Percentiles rank a stretch among this genome's conserved stretches.
Evolutionary conservation across 2,329 filamentous ascomycete species (phyloP).

Genomic region (Chaetomium olivaceum): DNA sequence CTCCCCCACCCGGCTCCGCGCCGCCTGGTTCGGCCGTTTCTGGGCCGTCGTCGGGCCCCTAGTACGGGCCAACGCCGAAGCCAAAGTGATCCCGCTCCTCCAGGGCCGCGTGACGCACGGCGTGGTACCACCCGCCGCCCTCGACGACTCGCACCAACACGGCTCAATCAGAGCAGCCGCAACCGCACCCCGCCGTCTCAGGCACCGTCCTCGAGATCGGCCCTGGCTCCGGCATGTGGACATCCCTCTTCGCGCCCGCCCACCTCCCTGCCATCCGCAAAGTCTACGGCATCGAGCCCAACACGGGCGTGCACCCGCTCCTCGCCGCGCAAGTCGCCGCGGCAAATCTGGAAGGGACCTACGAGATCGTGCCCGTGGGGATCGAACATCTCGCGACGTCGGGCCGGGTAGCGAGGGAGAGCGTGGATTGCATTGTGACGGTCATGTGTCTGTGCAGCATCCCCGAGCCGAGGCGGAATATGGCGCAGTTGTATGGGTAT

Average conservation of each 20-base stretch:
- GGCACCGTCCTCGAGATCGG: constrained; percentile 63
- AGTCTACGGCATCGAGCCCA: constrained; percentile 67
- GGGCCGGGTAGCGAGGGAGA: constrained; percentile 51
- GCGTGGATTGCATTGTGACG: constrained; percentile 60
- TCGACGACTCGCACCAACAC: neutral
- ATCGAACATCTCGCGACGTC: constrained; percentile 55
- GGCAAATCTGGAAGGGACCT: constrained; percentile 56
- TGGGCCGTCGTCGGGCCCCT: constrained; percentile 58
- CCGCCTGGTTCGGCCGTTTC: constrained; percentile 62
- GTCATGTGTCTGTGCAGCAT: constrained; percentile 65
- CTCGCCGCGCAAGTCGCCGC: constrained; percentile 50
- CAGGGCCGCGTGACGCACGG: constrained; percentile 49
- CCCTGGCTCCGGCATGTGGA: constrained; percentile 62
- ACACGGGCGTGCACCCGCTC: constrained; percentile 51
- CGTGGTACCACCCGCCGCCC: constrained; percentile 21
- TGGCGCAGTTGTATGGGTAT: constrained; percentile 55
- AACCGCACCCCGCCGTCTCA: constrained; percentile 23
- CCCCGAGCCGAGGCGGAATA: constrained; percentile 58
- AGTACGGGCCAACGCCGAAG: constrained; percentile 46
- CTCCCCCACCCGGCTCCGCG: constrained; percentile 45
- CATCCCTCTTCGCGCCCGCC: constrained; percentile 48
- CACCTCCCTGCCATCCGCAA: constrained; percentile 39
- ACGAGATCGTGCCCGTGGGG: constrained; percentile 63
- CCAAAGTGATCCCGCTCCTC: constrained; percentile 55
- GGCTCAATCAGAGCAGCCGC: no score